Conservation (phyloP, 1,284 basidiomycete genomes). For the Cutaneotrichosporon spelunceum region DNA sequence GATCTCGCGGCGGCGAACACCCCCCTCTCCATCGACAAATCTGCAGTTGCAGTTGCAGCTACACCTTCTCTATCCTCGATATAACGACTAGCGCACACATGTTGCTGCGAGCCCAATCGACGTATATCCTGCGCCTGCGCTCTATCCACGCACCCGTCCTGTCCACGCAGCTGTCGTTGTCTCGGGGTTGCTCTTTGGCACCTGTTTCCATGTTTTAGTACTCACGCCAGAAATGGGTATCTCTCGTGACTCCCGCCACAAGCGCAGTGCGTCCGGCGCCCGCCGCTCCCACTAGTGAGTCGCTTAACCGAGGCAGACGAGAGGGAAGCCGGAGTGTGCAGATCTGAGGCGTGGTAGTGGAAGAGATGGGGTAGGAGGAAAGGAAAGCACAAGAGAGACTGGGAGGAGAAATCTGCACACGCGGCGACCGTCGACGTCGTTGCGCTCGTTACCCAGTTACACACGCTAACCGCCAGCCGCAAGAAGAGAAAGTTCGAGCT, state of each 20-base stretch:
- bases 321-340: constrained; percentile 17
- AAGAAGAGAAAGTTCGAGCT: constrained; percentile 99
- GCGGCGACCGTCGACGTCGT: neutral
- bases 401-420: constrained; percentile 1
- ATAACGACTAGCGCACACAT: neutral
- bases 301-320: neutral
- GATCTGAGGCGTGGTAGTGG: constrained; percentile 15
- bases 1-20: neutral
- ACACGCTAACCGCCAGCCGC: constrained; percentile 54
- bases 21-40: constrained; percentile 3
- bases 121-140: neutral
- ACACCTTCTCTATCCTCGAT: neutral
- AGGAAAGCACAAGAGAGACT: neutral
- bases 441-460: neutral
- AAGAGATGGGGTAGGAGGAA: neutral
- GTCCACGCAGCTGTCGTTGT: neutral
- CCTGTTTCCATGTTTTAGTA: neutral
- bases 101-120: no score
- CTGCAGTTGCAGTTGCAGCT: neutral
- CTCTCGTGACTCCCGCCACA: constrained; percentile 89
- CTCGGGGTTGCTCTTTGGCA: neutral
- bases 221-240: constrained; percentile 53
- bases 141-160: neutral
- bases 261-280: constrained; percentile 86
- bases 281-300: constrained; percentile 69